A percentile compares a stretch with the other conserved stretches of the same genome.
These are phyloP conservation scores for Chrysosporium queenslandicum DNA, from an alignment of 2,329 filamentous ascomycete species.

Conservation along the genomic window DNA sequence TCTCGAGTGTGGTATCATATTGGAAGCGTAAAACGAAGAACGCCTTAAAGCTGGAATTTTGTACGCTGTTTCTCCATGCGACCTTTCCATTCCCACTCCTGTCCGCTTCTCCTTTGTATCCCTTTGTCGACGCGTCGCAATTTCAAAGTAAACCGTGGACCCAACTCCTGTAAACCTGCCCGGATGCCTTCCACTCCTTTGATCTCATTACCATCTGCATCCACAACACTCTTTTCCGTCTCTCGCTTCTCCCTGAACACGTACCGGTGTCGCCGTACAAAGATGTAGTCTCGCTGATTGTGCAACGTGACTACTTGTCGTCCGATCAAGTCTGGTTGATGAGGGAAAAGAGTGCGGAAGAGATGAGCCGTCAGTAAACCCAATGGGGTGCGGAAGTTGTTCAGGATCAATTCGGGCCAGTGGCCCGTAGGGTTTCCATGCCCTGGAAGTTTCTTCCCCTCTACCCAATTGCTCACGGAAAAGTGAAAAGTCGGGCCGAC, in stretches of 20 bases:
- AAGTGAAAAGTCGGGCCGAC: constrained; percentile 88
- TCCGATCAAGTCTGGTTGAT: constrained; percentile 70
- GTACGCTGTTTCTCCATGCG: constrained; percentile 91
- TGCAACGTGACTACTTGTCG: constrained; percentile 86
- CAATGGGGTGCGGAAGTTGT: constrained; percentile 89
- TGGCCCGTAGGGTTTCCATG: constrained; percentile 86
- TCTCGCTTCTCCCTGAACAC: constrained; percentile 80
- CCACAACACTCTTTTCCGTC: constrained; percentile 78
- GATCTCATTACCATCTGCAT: constrained; percentile 69
- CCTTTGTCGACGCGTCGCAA: constrained; percentile 84
- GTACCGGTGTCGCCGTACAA: constrained; percentile 81
- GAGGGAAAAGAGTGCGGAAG: constrained; percentile 70
- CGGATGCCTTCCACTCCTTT: constrained; percentile 77
- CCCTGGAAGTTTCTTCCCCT: constrained; percentile 75
- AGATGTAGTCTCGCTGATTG: constrained; percentile 94
- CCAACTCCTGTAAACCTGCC: constrained; percentile 81
- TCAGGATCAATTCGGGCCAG: constrained; percentile 79
- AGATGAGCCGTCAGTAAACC: constrained; percentile 79
- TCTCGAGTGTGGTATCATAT: constrained; percentile 3
- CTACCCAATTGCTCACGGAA: constrained; percentile 78
- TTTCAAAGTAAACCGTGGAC: constrained; percentile 76
- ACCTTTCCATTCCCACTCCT: constrained; percentile 95
- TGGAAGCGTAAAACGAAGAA: neutral
- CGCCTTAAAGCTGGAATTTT: constrained; percentile 68
- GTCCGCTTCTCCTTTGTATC: constrained; percentile 62